Conservation (phyloP, 1,139 yeast species). For the Magnusiomyces paraingens region DNA sequence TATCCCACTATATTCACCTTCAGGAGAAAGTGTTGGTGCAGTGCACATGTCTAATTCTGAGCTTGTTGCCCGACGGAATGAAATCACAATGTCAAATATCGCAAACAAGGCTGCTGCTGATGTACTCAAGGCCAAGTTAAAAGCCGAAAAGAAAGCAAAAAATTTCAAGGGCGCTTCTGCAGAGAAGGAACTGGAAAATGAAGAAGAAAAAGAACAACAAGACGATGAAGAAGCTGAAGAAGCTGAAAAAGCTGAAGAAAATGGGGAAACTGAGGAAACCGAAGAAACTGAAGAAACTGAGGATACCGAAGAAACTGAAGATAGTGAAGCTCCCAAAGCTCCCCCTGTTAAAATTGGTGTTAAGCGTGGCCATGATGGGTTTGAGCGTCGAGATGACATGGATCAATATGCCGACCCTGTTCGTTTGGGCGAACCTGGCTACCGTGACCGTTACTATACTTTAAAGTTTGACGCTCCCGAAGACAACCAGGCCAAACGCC, state of each 20-base stretch:
- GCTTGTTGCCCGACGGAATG: conserved; percentile 58
- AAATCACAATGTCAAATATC: conserved; percentile 67
- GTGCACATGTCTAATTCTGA: conserved; percentile 66
- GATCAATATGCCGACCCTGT: conserved; percentile 46
- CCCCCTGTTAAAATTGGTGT: conserved; percentile 21
- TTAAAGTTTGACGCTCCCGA: conserved; percentile 59
- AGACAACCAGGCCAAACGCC: conserved; percentile 49
- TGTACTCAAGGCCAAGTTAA: conserved; percentile 43
- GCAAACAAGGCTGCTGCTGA: conserved; percentile 71
- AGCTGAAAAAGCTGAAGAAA: too few relatives aligned
- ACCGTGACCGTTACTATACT: conserved; percentile 71
- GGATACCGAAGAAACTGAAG: conserved; percentile 22
- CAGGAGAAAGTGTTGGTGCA: conserved; percentile 62
- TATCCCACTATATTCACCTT: conserved; percentile 68
- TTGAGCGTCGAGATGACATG: conserved; percentile 24
- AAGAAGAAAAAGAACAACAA: conserved; percentile 16
- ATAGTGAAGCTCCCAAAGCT: conserved; percentile 17
- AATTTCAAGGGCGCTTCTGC: conserved; percentile 14
- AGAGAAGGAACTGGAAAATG: conserved; percentile 17
- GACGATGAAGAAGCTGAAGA: conserved; percentile 18
- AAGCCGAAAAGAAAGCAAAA: conserved; percentile 15
- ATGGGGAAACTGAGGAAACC: conserved; percentile 20
- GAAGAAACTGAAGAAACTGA: conserved; percentile 21
- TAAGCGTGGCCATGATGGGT: conserved; percentile 8
- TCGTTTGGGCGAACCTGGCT: conserved; percentile 81